A percentile compares a stretch with the other conserved stretches of the same genome.
These are phyloP conservation scores for Aphanomyces stellatus DNA, from an alignment of 352 stramenopile genomes.

Conservation along the genomic window DNA sequence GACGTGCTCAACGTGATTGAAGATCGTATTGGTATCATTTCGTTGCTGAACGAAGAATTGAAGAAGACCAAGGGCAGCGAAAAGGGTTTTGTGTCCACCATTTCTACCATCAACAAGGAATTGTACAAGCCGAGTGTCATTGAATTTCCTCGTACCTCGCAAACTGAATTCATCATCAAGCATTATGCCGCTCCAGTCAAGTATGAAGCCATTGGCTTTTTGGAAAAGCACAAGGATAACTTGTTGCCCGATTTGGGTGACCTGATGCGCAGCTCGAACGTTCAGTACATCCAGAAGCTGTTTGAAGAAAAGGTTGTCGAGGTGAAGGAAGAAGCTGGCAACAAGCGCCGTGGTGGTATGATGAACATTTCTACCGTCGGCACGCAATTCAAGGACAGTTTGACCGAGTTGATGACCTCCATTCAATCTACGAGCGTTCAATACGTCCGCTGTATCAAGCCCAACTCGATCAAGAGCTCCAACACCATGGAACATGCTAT, in stretches of 20 bases:
- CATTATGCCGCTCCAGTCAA: constrained; percentile 93
- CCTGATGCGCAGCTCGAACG: constrained; percentile 68
- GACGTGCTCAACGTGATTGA: constrained; percentile 84
- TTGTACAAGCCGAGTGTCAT: constrained; percentile 71
- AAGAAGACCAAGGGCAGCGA: constrained; percentile 73
- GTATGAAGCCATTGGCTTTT: constrained; percentile 90
- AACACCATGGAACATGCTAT: constrained; percentile 86
- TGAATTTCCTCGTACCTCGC: constrained; percentile 72
- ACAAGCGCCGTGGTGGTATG: constrained; percentile 42
- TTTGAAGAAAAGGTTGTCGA: constrained; percentile 59
- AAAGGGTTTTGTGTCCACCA: constrained; percentile 79
- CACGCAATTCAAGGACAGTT: constrained; percentile 91
- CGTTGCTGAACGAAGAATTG: constrained; percentile 83
- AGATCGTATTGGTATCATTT: constrained; percentile 80
- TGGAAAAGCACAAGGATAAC: constrained; percentile 95
- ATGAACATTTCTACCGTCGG: constrained; percentile 65
- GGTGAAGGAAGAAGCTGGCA: constrained; percentile 31
- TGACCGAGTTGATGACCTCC: constrained; percentile 91
- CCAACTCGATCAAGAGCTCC: constrained; percentile 94
- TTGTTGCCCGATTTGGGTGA: constrained; percentile 91
- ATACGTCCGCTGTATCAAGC: constrained; percentile 99
- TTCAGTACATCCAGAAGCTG: constrained; percentile 58
- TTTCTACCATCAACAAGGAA: constrained; percentile 75
- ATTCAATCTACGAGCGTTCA: constrained; percentile 94
- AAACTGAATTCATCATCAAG: constrained; percentile 90